phyloP scores from a whole-genome alignment of 2,329 filamentous ascomycete genomes.

The Ambrosiella beaveri region DNA sequence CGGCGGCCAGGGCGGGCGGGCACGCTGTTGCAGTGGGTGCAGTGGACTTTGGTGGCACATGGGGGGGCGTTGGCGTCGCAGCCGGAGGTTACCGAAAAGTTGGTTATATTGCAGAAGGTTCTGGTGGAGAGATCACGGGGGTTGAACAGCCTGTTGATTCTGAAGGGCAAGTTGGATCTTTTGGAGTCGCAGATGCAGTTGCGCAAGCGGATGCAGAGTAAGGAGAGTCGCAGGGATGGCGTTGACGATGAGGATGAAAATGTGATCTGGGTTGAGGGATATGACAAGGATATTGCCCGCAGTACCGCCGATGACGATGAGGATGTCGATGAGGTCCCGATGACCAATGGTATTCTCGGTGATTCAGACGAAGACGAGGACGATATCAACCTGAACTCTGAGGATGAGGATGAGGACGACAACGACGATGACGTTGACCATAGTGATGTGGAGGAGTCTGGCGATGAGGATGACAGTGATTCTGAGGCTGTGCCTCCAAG shows the following conservation, averaged over 20 bases:
- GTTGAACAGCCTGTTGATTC: conserved; percentile 61
- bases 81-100: conserved; percentile 61
- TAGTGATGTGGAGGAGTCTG: conserved; percentile 38
- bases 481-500: conserved; percentile 30
- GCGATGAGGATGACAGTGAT: conserved; percentile 39
- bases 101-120: conserved; percentile 68
- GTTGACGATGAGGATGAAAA: conserved; percentile 35
- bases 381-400: conserved; percentile 26
- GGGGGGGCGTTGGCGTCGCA: conserved; percentile 80
- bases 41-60: conserved; percentile 84
- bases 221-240: conserved; percentile 16
- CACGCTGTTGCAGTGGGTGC: conserved; percentile 84
- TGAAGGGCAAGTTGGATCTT: conserved; percentile 94
- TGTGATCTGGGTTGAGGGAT: conserved; percentile 76
- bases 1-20: conserved; percentile 76
- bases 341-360: conserved; percentile 36
- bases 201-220: conserved; percentile 46
- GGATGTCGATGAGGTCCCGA: conserved; percentile 40
- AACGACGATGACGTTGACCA: conserved; percentile 44
- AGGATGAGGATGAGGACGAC: conserved; percentile 29
- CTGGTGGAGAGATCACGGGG: conserved; percentile 73
- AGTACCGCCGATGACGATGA: conserved; percentile 32
- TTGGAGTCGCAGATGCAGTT: conserved; percentile 77
- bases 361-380: conserved; percentile 43
- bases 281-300: conserved; percentile 23